Evolutionary conservation across 257 asterid genomes (phyloP), one percentile per base, ranked within the genome.

Genomic region (Echium plantagineum): DNA sequence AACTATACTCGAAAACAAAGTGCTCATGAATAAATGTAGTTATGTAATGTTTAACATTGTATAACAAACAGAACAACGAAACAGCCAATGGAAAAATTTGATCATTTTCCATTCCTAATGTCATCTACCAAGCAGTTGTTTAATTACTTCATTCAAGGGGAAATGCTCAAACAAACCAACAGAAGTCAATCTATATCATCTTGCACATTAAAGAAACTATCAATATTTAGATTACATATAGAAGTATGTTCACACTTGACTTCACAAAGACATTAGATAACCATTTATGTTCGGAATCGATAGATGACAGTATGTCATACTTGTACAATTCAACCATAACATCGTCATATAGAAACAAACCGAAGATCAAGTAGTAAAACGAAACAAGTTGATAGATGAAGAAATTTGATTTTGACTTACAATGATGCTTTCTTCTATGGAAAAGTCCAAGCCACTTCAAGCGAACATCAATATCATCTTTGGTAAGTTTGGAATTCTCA

Each of bases 391-490:
- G 12, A n/a, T 53, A 53, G 13, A n/a, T 17, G n/a, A n/a, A n/a
- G n/a, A n/a, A 24, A 24, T 24, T 24, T 24, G 55, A 17, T 52
- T 9, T 18, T 7, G 35, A 69, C 93, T 82, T 64, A 91, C 98
- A 91, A 1, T 91, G 98, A 59, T 82, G 94, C 72, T 88, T 91
- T 58, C 98, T 80, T 66, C 96, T 65, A 63, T 91, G 98, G 73
- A 91, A 91, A 31, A 91, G 89, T 31, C 98, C 98, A 30, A 91
- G 95, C 98, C 98, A 91, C 66, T 91, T 91, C 67, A 91, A 95
- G 55, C 98, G 80, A 0, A 81, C 81, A 67, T 91, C 98, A 63
- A 91, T 78, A 32, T 91, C 98, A 63, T 91, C 98, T 58, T 88
- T 91, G 7, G 73, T 75, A 15, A 76, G 71, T 78, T 91, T 91